Conservation (phyloP, 345 rosid species). For the Barbarea vulgaris region DNA sequence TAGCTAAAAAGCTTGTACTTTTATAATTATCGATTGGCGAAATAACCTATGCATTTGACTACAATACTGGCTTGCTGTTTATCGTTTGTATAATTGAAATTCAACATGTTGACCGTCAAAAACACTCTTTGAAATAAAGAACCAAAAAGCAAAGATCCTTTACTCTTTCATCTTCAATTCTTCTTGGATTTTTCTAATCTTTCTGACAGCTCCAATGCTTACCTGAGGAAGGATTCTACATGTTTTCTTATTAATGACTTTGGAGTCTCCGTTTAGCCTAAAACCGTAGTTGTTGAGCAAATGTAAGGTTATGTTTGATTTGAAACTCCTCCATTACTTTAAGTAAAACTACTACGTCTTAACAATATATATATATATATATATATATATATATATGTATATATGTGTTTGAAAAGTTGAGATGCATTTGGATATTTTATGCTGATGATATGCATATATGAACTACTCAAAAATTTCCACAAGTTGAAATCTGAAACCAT, state of each 20-base stretch:
- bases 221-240: neutral
- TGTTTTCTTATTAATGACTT: neutral
- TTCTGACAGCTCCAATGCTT: neutral
- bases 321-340: neutral
- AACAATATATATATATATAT: neutral
- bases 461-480: neutral
- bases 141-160: no score
- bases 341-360: neutral
- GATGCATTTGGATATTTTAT: neutral
- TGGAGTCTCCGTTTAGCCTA: neutral
- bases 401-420: neutral
- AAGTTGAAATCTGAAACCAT: neutral
- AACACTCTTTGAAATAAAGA: neutral
- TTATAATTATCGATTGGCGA: neutral
- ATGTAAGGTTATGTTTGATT: neutral
- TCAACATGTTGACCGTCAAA: neutral
- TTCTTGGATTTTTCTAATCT: neutral
- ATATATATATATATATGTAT: neutral
- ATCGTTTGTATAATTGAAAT: neutral
- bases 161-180: neutral
- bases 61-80: neutral
- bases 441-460: neutral
- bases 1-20: no score
- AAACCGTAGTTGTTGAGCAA: neutral
- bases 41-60: neutral